Evolutionary conservation across 2,329 filamentous ascomycete species (phyloP).

Genomic region (Colletotrichum costaricense): DNA sequence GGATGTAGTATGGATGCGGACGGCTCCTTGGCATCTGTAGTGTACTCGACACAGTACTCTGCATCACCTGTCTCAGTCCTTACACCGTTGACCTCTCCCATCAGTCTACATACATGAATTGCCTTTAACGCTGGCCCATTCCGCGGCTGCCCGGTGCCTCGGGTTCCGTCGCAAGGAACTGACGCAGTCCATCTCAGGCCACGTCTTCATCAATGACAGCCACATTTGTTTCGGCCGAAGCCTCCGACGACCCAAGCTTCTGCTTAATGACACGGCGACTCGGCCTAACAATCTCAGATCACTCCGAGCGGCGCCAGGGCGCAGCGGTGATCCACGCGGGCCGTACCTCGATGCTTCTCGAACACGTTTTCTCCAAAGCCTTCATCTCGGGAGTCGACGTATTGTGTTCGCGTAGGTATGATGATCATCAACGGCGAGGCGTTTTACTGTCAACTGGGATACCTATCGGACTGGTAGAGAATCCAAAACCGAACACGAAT

Average conservation of each 20-base stretch:
- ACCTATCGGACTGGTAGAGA: background rate
- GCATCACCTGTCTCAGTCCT: background rate
- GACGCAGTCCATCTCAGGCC: background rate
- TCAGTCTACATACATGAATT: background rate
- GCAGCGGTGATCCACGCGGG: constrained; percentile 2
- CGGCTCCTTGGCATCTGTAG: background rate
- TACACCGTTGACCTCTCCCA: background rate
- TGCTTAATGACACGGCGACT: background rate
- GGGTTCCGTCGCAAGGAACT: constrained; percentile 25
- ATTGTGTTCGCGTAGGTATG: background rate
- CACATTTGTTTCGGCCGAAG: constrained; percentile 19
- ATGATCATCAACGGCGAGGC: background rate
- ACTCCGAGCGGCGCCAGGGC: background rate
- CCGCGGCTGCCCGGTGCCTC: constrained; percentile 8
- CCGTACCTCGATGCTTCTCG: constrained; percentile 4
- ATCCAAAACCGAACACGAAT: constrained; percentile 22
- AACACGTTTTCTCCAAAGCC: background rate
- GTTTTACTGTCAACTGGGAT: background rate
- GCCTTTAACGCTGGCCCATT: background rate
- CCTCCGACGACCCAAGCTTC: background rate
- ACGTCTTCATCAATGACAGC: constrained; percentile 22
- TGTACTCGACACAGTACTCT: background rate
- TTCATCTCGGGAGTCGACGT: background rate
- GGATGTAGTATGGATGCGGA: background rate
- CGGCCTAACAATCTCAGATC: background rate